A percentile compares a stretch with the other conserved stretches of the same genome.
Evolutionary conservation across 1,284 basidiomycete genomes (phyloP).

Genomic region (Apiotrichum gracile): DNA sequence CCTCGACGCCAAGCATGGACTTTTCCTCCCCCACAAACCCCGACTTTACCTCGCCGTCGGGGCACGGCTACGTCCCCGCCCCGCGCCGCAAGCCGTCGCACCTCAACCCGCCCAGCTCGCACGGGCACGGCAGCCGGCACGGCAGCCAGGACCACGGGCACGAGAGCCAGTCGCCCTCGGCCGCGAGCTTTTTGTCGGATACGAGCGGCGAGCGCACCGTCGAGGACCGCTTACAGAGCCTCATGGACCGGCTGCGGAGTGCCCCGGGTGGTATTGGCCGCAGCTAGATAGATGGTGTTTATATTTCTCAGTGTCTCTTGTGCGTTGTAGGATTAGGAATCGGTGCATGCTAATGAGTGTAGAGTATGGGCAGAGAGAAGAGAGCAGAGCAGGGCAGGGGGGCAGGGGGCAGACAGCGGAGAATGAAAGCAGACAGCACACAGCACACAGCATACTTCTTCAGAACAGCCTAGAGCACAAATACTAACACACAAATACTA

Average conservation of each 20-base stretch:
- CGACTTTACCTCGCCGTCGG: not conserved
- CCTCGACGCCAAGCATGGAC: not conserved
- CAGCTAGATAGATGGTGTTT: not conserved
- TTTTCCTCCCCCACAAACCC: not conserved
- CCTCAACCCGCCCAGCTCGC: not conserved
- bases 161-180: conserved; percentile 17
- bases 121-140: not conserved
- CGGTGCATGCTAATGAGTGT: too few relatives aligned
- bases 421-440: too few relatives aligned
- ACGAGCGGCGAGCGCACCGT: conserved; percentile 20
- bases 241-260: conserved; percentile 35
- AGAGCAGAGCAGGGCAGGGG: too few relatives aligned
- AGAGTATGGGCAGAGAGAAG: too few relatives aligned
- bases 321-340: too few relatives aligned
- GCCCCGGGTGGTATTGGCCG: conserved; percentile 15
- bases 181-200: conserved; percentile 24
- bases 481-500: too few relatives aligned
- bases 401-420: too few relatives aligned
- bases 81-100: not conserved
- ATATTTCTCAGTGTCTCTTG: too few relatives aligned
- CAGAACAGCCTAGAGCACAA: too few relatives aligned
- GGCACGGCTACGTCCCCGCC: not conserved
- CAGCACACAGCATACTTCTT: too few relatives aligned
- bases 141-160: not conserved
- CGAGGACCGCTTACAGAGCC: conserved; percentile 40